Percentiles rank a stretch among this genome's conserved stretches.
Conservation (phyloP, 1,284 basidiomycete species). For the Pseudozyma sp. region DNA sequence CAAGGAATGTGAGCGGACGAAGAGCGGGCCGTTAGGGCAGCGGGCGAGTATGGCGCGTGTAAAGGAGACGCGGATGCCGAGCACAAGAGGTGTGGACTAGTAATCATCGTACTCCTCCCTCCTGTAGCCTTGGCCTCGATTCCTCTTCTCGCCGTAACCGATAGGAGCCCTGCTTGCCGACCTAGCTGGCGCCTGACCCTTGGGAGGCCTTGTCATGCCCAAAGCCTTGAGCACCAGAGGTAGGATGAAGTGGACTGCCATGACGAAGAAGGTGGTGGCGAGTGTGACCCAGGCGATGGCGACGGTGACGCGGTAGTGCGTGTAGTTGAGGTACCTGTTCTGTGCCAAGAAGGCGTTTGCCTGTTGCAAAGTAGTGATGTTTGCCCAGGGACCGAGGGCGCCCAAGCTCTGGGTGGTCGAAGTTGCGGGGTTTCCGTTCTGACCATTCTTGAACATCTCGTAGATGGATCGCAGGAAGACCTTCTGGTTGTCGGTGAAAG, state of each 20-base stretch:
- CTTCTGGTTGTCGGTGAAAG: constrained; percentile 38
- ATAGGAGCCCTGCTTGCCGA: constrained; percentile 9
- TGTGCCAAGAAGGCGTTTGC: constrained; percentile 45
- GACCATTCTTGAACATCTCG: constrained; percentile 27
- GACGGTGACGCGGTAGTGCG: constrained; percentile 44
- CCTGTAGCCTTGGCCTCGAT: constrained; percentile 14
- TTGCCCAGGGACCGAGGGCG: constrained; percentile 32
- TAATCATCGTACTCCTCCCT: constrained; percentile 28
- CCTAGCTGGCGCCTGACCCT: constrained; percentile 16
- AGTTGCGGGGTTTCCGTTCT: constrained; percentile 29
- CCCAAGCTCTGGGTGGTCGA: constrained; percentile 22
- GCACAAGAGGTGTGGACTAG: not conserved
- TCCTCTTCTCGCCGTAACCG: constrained; percentile 35
- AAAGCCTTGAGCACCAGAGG: constrained; percentile 50
- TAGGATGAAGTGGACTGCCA: constrained; percentile 59
- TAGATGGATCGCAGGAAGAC: constrained; percentile 43
- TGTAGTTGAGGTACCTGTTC: constrained; percentile 53
- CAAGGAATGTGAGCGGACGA: constrained; percentile 2
- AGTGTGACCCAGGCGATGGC: constrained; percentile 56
- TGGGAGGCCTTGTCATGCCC: constrained; percentile 52
- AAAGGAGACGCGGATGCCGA: too few relatives aligned
- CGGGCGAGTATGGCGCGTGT: too few relatives aligned
- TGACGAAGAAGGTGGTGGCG: constrained; percentile 56
- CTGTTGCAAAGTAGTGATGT: constrained; percentile 36
- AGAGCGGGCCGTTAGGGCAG: not conserved